These are phyloP conservation scores for Thalassiosira hispida DNA, from an alignment of 352 stramenopile species.

Conservation along the genomic window DNA sequence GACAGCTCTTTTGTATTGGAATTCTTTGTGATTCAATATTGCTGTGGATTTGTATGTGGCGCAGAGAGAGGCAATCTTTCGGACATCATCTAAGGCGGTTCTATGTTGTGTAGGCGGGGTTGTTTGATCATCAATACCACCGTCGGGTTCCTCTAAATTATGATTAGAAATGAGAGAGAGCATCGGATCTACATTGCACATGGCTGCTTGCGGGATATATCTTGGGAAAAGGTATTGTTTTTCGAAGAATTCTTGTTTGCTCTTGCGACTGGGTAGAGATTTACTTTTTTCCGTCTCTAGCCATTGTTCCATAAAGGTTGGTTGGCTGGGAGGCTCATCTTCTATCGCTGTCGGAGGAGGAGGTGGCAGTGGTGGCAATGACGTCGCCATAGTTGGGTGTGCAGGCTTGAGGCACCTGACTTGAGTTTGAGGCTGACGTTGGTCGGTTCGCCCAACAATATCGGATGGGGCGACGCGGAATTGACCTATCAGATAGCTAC, in stretches of 20 bases:
- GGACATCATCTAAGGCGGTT: constrained; percentile 23
- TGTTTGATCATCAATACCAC: not conserved
- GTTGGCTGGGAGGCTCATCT: not conserved
- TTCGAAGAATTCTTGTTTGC: constrained; percentile 11
- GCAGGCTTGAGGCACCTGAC: not conserved
- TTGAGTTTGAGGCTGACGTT: too few relatives aligned
- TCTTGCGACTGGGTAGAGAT: not conserved
- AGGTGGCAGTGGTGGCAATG: constrained; percentile 23
- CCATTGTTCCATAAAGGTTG: constrained; percentile 28
- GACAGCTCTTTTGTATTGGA: constrained; percentile 34
- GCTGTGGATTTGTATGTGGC: constrained; percentile 34
- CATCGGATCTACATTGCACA: constrained; percentile 23
- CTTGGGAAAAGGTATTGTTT: constrained; percentile 37
- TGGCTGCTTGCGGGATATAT: constrained; percentile 19
- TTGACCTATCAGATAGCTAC: too few relatives aligned
- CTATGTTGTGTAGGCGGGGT: not conserved
- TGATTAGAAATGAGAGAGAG: constrained; percentile 21
- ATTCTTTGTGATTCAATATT: constrained; percentile 30
- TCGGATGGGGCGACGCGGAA: too few relatives aligned
- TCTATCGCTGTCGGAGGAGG: not conserved
- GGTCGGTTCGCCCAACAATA: too few relatives aligned
- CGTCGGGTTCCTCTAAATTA: not conserved
- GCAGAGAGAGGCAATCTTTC: constrained; percentile 29
- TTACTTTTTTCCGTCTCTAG: constrained; percentile 17
- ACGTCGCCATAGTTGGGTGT: not conserved